Evolutionary conservation across 306 rosid species (phyloP).

Genomic region (Prunus mongolica): DNA sequence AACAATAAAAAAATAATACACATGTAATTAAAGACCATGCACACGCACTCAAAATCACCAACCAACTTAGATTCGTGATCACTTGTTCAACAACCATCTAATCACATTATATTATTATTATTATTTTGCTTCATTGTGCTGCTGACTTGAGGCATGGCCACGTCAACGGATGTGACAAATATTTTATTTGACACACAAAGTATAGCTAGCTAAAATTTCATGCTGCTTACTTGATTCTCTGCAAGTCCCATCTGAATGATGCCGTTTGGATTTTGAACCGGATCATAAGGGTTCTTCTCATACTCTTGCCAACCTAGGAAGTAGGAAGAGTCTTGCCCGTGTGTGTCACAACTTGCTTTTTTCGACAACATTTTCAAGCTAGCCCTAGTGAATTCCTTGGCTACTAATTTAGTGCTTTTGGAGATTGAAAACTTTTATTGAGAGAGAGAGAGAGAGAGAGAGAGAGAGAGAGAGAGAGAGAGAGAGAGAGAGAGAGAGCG

Average conservation of each 20-base stretch:
- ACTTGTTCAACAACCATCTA: not conserved
- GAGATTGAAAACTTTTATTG: not conserved
- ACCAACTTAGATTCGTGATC: not conserved
- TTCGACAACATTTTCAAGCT: constrained; percentile 48
- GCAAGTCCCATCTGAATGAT: constrained; percentile 97
- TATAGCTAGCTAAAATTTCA: not conserved
- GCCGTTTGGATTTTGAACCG: constrained; percentile 55
- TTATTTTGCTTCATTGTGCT: not conserved
- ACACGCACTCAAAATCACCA: not conserved
- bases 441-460: not conserved
- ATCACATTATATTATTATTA: not conserved
- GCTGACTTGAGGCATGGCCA: not conserved
- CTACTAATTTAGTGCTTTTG: not conserved
- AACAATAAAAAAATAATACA: not conserved
- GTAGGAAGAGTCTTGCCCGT: constrained; percentile 81
- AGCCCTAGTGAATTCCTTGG: not conserved
- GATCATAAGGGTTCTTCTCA: constrained; percentile 73
- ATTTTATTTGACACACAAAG: not conserved
- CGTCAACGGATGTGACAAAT: not conserved
- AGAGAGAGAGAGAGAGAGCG: not conserved
- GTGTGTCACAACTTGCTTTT: constrained; percentile 55
- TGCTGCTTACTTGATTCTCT: constrained; percentile 61
- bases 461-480: not conserved
- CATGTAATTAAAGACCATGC: not conserved
- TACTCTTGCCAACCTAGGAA: constrained; percentile 79